Conservation (phyloP, 805 yeast genomes). For the Ogataea nonfermentans region DNA sequence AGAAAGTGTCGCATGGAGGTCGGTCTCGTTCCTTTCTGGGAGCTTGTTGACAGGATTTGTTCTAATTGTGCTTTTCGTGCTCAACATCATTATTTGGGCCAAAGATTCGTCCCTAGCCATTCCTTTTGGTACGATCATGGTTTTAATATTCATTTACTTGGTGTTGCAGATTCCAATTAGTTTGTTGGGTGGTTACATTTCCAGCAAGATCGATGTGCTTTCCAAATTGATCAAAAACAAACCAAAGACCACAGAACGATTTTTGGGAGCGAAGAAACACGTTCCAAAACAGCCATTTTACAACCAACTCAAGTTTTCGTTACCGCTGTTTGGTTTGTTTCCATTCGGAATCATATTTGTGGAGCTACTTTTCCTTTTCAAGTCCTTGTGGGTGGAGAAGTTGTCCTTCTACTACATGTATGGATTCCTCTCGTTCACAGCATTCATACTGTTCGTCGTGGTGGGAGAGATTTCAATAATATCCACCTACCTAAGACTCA, state of each 20-base stretch:
- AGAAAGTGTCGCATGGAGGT: constrained; percentile 37
- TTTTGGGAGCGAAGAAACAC: constrained; percentile 11
- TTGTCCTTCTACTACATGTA: constrained; percentile 77
- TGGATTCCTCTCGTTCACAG: constrained; percentile 69
- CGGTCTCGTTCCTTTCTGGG: constrained; percentile 46
- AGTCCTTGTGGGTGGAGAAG: constrained; percentile 77
- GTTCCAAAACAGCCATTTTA: constrained; percentile 40
- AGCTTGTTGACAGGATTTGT: constrained; percentile 47
- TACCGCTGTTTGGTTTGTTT: constrained; percentile 60
- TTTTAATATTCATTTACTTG: constrained; percentile 57
- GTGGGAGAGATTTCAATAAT: constrained; percentile 72
- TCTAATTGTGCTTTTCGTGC: constrained; percentile 47
- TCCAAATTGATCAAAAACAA: constrained; percentile 14
- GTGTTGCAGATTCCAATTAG: constrained; percentile 74
- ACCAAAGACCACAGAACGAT: constrained; percentile 10
- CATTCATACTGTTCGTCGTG: constrained; percentile 56
- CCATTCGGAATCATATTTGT: constrained; percentile 83
- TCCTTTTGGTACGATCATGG: constrained; percentile 73
- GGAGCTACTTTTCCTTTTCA: constrained; percentile 68
- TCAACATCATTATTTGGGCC: constrained; percentile 74
- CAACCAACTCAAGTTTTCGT: constrained; percentile 32
- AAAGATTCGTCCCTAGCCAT: constrained; percentile 71
- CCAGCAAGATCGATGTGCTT: constrained; percentile 27
- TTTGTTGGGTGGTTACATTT: constrained; percentile 61
- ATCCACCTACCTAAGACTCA: constrained; percentile 61